Evolutionary conservation across 345 rosid genomes (phyloP).

Genomic region (Nasturtium officinale): DNA sequence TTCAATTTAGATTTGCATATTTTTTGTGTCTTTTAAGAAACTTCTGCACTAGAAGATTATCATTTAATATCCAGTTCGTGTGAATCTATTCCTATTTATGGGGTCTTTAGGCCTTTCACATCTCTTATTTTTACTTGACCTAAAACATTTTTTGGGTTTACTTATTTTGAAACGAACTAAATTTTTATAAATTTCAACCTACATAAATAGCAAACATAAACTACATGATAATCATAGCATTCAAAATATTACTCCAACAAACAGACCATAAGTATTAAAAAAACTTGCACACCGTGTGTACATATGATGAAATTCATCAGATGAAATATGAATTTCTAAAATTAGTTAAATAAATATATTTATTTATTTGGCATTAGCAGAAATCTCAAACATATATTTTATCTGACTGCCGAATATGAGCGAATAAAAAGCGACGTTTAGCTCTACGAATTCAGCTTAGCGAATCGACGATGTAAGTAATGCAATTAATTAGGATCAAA

Average conservation of each 20-base stretch:
- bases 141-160: background rate
- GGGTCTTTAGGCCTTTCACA: background rate
- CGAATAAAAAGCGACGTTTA: background rate
- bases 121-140: background rate
- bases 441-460: background rate
- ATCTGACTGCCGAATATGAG: background rate
- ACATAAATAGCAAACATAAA: background rate
- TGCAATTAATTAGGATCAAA: background rate
- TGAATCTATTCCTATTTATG: background rate
- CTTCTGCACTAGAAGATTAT: constrained; percentile 4
- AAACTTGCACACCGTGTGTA: background rate
- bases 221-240: background rate
- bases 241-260: background rate
- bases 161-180: background rate
- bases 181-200: background rate
- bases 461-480: background rate
- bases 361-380: background rate
- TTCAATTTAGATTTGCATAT: background rate
- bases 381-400: background rate
- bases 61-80: constrained; percentile 8
- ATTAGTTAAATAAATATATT: background rate
- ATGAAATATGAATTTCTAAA: background rate
- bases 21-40: background rate
- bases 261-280: background rate
- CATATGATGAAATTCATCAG: background rate